phyloP scores from a whole-genome alignment of 1,139 yeast genomes.

The Magnusiomyces fungicola region DNA sequence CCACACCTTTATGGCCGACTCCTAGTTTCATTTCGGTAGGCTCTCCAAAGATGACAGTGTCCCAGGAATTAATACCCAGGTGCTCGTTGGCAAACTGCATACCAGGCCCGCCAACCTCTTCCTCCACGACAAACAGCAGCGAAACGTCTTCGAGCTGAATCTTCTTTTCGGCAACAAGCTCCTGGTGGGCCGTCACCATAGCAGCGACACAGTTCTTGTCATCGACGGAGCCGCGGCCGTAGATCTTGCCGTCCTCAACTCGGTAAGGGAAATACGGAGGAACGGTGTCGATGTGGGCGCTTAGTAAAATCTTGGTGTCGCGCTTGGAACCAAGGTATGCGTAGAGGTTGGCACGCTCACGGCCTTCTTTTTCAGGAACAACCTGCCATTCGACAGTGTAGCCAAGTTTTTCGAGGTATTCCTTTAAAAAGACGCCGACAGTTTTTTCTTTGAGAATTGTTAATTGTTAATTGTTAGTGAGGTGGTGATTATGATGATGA shows the following conservation, averaged over 20 bases:
- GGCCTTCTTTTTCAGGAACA: conserved; percentile 31
- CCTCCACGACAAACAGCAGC: conserved; percentile 60
- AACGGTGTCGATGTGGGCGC: conserved; percentile 80
- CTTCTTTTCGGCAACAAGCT: conserved; percentile 36
- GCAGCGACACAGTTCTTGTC: conserved; percentile 55
- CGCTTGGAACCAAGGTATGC: conserved; percentile 46
- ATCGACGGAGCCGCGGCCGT: conserved; percentile 64
- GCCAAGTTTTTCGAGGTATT: conserved; percentile 38
- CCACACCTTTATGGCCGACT: conserved; percentile 61
- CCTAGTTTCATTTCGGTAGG: conserved; percentile 67
- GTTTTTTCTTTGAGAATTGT: conserved; percentile 25
- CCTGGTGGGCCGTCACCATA: conserved; percentile 46
- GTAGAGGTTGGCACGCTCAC: conserved; percentile 43
- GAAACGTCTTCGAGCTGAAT: conserved; percentile 50
- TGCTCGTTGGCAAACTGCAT: conserved; percentile 41
- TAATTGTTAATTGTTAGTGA: neutral
- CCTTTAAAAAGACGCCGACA: conserved; percentile 33
- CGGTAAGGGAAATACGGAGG: conserved; percentile 72
- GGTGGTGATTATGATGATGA: neutral
- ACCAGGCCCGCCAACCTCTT: conserved; percentile 58
- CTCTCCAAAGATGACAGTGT: conserved; percentile 61
- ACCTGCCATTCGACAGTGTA: conserved; percentile 45
- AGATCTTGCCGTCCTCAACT: conserved; percentile 50
- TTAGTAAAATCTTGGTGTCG: conserved; percentile 48
- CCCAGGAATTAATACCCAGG: conserved; percentile 45